Conservation (phyloP, 2,329 filamentous ascomycete genomes). For the Epichloe typhina region DNA sequence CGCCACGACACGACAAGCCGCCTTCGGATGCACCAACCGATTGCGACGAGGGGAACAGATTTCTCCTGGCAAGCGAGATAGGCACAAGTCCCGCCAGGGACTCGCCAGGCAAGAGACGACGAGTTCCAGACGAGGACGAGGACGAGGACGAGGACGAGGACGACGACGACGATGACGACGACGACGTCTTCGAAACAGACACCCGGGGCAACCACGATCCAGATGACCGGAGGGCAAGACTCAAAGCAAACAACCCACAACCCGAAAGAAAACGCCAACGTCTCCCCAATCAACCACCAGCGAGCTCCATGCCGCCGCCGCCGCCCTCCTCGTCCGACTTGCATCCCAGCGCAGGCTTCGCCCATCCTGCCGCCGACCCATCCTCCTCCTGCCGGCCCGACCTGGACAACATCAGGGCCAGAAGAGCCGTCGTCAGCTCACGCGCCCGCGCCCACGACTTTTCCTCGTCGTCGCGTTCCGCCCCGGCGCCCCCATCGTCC, state of each 20-base stretch:
- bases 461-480: not conserved
- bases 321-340: conserved; percentile 8
- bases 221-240: conserved; percentile 11
- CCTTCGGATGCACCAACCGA: not conserved
- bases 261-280: not conserved
- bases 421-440: not conserved
- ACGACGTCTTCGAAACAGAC: conserved; percentile 18
- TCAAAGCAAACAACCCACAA: conserved; percentile 2
- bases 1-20: not conserved
- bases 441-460: not conserved
- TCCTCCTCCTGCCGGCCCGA: not conserved
- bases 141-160: conserved; percentile 10
- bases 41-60: not conserved
- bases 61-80: not conserved
- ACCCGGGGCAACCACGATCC: conserved; percentile 11
- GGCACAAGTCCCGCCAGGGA: not conserved
- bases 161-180: conserved; percentile 9
- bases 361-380: not conserved
- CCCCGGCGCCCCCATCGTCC: not conserved
- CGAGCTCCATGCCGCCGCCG: conserved; percentile 10
- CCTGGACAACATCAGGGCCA: not conserved
- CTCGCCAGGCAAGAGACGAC: not conserved
- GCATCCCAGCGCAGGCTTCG: not conserved
- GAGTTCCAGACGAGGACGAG: not conserved
- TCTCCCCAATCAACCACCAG: conserved; percentile 3